Evolutionary conservation across 139 green algal species (phyloP).

Genomic region (Chlamydomonas incerta): DNA sequence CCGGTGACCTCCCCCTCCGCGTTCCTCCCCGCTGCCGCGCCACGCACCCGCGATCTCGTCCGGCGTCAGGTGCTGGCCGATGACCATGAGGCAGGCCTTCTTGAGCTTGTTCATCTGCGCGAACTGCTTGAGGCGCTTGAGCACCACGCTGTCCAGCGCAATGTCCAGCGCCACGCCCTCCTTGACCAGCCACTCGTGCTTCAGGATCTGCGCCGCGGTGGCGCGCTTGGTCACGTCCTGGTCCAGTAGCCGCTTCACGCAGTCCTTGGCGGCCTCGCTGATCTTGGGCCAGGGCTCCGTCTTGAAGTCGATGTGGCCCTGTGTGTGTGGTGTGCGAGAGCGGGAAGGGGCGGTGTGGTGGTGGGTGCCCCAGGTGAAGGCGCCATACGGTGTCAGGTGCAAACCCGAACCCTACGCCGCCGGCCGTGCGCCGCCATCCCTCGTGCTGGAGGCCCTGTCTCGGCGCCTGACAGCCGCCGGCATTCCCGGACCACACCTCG

Average conservation of each 20-base stretch:
- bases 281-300: constrained; percentile 86
- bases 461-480: too few species aligned
- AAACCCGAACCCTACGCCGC: too few species aligned
- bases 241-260: constrained; percentile 81
- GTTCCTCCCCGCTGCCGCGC: not conserved
- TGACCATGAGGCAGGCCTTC: constrained; percentile 84
- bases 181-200: constrained; percentile 73
- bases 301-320: constrained; percentile 83
- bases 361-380: too few species aligned
- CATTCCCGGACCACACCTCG: too few species aligned
- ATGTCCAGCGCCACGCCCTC: constrained; percentile 64
- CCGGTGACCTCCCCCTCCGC: too few species aligned
- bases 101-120: constrained; percentile 87
- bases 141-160: constrained; percentile 73
- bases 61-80: constrained; percentile 68
- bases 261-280: constrained; percentile 82
- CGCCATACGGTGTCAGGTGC: too few species aligned
- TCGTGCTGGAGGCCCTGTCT: too few species aligned
- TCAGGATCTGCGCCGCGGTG: constrained; percentile 58
- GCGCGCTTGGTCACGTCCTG: constrained; percentile 46
- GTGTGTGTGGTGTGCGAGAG: too few species aligned
- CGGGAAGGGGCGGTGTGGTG: too few species aligned
- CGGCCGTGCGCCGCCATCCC: too few species aligned
- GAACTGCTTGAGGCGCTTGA: constrained; percentile 82
- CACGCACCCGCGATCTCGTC: constrained; percentile 72